Evolutionary conservation across 345 rosid genomes (phyloP), one percentile per base, ranked within the genome.

Genomic region (Lenwebbia sp.): DNA sequence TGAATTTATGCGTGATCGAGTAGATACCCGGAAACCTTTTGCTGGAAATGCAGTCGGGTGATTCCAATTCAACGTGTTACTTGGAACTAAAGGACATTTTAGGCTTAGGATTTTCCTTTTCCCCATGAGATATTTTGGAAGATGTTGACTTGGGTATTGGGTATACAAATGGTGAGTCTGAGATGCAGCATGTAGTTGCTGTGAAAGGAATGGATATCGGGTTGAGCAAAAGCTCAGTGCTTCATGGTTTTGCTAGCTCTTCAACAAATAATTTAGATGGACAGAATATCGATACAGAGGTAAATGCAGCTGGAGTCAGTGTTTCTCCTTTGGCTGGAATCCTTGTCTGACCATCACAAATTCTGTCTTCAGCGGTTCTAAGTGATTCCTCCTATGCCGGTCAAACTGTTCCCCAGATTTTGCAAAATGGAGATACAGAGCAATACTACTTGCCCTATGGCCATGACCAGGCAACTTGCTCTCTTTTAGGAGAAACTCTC

Each of bases 1-100:
- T 65, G 99, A 94, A 89, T 96, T 96, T 88, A 92, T 95, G 96
- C 95, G 93, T 76, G 99, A 94, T 83, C 93, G 96, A 78, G 92
- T 92, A 28, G 89, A 87, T 88, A 92, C 95, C 84, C 90, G 85
- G 89, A 92, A 87, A 85, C 91, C 93, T 86, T 88, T 88, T 2
- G 86, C 90, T 82, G 90, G 90, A 62, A 92, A 87, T 85, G 82
- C 85, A 84, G 85, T 85, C 10, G 88, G 88, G 87, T 30, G 94
- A 95, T 85, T 85, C 96, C 76, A 90, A 86, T 89, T 83, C 88
- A n/a, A 88, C 93, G 7, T 88, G 92, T 85, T 94, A 90, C 93
- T 88, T 91, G 95, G 98, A 96, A 75, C 87, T 94, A 81, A 92
- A 94, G 88, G 93, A 90, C 56, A 89, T 94, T 85, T 86, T 95